Evolutionary conservation across 2,329 filamentous ascomycete species (phyloP), one percentile per base, ranked within the genome.

Genomic region (Aspergillus sp.): DNA sequence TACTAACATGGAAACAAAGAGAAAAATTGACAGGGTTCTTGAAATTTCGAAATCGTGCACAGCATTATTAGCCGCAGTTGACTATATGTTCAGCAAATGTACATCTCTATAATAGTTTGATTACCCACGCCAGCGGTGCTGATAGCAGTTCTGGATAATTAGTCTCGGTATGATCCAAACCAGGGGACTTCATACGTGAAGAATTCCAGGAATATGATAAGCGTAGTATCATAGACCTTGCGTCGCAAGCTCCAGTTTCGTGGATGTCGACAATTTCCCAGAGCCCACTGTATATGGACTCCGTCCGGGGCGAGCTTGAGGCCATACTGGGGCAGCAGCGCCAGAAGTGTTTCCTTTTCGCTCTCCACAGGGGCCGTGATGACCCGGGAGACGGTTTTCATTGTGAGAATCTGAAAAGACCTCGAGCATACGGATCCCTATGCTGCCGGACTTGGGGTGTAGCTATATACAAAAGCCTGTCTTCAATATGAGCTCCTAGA

Each of bases 71-170:
- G 73, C 73, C 36, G 70, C 71, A 10, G 68, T 71, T 11, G 72
- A 72, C 71, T 74, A 54, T 42, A 27, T 15, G 15, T 17, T 63
- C 32, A 65, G 59, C 54, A 57, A 38, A 38, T 32, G 17, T 8
- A 38, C 30, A 38, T 42, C 36, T 1, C 15, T 0, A 15, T 17
- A 25, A 10, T 2, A 27, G 32, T 4, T 15, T 8, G 8, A 21
- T 42, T 21, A 71, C 72, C 58, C 61, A 75, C 73, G 39, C 73
- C 73, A 32, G 73, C 71, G 6, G 73, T 75, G 58, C 73, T 76
- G 39, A 71, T 67, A 23, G 73, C 71, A 44, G 73, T 76, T 56
- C 73, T 76, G 36, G 42, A 68, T 23, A 15, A 41, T 55, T 23
- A 55, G 25, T 10, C 7, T 21, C 23, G 15, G 53, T 13, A 25